Evolutionary conservation across 2,329 filamentous ascomycete genomes (phyloP).

Genomic region (Boeremia lycopersici): DNA sequence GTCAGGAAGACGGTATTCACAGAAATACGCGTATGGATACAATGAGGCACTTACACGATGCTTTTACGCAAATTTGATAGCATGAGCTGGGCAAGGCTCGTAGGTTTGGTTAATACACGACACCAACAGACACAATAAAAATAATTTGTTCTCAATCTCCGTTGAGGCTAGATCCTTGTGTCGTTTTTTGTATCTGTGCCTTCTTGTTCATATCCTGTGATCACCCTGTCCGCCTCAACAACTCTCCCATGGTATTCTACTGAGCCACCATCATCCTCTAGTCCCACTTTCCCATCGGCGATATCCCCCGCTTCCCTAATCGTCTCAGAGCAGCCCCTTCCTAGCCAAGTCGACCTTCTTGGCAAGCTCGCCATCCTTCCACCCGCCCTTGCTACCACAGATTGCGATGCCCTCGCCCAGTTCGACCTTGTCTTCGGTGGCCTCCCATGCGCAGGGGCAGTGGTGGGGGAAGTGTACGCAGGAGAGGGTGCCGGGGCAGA

Average conservation of each 20-base stretch:
- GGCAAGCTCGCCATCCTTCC: constrained; percentile 71
- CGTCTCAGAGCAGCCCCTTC: constrained; percentile 70
- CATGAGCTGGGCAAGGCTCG: not conserved
- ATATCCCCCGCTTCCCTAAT: no score
- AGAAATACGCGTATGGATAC: not conserved
- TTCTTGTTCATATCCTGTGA: not conserved
- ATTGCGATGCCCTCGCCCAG: constrained; percentile 74
- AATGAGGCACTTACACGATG: not conserved
- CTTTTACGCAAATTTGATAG: not conserved
- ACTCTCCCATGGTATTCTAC: not conserved
- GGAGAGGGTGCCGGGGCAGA: constrained; percentile 91
- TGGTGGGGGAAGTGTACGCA: constrained; percentile 98
- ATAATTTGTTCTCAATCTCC: not conserved
- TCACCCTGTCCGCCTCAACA: not conserved
- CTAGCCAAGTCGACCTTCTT: constrained; percentile 80
- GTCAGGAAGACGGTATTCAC: not conserved
- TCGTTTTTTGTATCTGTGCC: not conserved
- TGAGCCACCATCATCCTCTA: not conserved
- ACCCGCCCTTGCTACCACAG: constrained; percentile 77
- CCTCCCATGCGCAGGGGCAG: constrained; percentile 84
- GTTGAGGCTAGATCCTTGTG: no score
- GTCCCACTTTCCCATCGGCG: not conserved
- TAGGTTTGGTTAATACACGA: not conserved
- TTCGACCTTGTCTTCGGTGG: constrained; percentile 70
- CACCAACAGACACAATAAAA: not conserved